Evolutionary conservation across 2,329 filamentous ascomycete genomes (phyloP), one percentile per base, ranked within the genome.

Genomic region (Aspergillus melleus): DNA sequence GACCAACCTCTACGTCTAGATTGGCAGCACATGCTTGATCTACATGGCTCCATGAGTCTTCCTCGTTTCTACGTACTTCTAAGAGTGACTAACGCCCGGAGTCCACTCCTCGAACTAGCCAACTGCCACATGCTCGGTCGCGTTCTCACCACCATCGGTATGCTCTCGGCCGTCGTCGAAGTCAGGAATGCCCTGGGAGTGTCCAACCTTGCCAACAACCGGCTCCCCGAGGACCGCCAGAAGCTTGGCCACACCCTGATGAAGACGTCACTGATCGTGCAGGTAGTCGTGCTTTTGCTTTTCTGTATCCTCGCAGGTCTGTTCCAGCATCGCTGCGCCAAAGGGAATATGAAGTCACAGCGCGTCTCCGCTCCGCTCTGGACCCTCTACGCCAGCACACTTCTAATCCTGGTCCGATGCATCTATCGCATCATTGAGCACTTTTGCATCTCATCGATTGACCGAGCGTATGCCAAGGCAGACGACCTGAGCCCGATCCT

Each of bases 61-160:
- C 50, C 16, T 20, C 47, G 52, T 12, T 39, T 19, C 26, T 26
- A 11, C 8, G 44, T 49, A 51, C 29, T 24, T 32, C 12, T 4
- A 10, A 8, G 10, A 32, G 42, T 49, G 42, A 30, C 10, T 4
- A 11, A 44, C 9, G 19, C 29, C 12, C 55, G 30, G 52, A 84
- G 84, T 2, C 86, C 87, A 0, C 76, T 89, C 4, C 82, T 88
- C 44, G 85, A 86, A 55, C 78, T 86, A 3, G 80, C 84, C 58
- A 87, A 88, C 67, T 88, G 88, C 71, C 81, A 86, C 64, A 80
- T 87, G 58, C 81, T 89, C 22, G 83, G 83, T 2, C 72, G 77
- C 24, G 79, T 82, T n/a, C 65, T 83, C 19, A 77, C 76, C 5
- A 80, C 77, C 4, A 84, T 83, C 61, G 78, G 76, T 16, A 74